These are phyloP conservation scores for Rhizopogon parksii DNA, from an alignment of 1,284 basidiomycete genomes.

Conservation along the genomic window DNA sequence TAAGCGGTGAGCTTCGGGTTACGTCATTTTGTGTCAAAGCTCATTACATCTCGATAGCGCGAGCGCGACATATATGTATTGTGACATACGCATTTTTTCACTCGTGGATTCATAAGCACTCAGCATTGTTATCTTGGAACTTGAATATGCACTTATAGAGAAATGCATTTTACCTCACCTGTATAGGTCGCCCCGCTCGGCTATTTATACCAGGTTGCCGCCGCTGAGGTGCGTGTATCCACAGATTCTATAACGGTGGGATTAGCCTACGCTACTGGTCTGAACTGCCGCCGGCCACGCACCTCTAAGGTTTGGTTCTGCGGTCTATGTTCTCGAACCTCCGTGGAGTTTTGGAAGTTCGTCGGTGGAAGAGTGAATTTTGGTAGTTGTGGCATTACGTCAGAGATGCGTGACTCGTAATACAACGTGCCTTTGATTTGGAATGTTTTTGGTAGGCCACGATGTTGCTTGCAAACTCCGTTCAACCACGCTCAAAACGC, in stretches of 20 bases:
- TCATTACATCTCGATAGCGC: background rate
- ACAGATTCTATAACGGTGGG: background rate
- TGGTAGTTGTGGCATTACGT: background rate
- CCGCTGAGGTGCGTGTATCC: background rate
- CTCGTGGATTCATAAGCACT: background rate
- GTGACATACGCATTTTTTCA: background rate
- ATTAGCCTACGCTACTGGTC: background rate
- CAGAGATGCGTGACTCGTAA: background rate
- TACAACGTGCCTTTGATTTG: conserved; percentile 20
- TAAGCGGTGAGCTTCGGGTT: background rate
- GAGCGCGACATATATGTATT: background rate
- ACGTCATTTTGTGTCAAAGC: background rate
- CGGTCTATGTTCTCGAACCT: background rate
- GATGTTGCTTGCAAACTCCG: conserved; percentile 9
- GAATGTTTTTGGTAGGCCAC: conserved; percentile 6
- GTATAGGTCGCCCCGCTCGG: background rate
- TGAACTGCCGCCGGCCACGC: background rate
- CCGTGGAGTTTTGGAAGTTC: too few species aligned
- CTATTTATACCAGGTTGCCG: background rate
- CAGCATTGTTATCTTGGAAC: background rate
- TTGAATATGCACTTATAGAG: background rate
- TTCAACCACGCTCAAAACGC: conserved; percentile 21
- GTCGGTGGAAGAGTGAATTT: background rate
- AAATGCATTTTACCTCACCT: background rate
- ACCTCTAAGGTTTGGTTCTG: background rate